Base-by-base conservation (phyloP, 352 stramenopile species). In the Phytopythium mirpurense region DNA sequence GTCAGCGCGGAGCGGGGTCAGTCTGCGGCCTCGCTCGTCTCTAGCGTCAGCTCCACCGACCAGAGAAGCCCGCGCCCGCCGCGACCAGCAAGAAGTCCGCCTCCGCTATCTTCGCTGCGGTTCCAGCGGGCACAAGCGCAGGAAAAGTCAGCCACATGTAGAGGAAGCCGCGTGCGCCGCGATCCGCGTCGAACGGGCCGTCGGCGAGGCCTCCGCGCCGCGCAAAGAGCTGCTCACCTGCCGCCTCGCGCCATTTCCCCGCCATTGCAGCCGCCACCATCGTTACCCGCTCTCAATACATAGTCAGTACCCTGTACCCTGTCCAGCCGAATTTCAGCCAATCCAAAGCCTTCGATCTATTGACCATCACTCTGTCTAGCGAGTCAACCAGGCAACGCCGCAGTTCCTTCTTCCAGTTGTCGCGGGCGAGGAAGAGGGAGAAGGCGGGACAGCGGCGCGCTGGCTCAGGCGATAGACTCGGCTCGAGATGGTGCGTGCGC, bases 41-140 rank as follows among this genome's bases (percentile, higher is more conserved):
- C 15, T n/a, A 16, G 24, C 14, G 1, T 2, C 46, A 41, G 29
- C 18, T 11, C 16, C 11, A 42, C 54, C 32, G n/a, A 85, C 74
- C 74, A 44, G 83, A 96, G 59, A 97, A 97, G 32, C 88, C 90
- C 5, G 90, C 90, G 45, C 90, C 90, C 1, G 89, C 88, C 7
- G 88, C 84, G 5, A 97, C 59, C 9, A 97, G 57, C 5, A 97
- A 62, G 45, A 96, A 84, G 55, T 97, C 86, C 19, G 85, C 84
- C 1, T 60, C 56, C 7, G 71, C 70, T 24, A 97, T 81, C 60
- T 70, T 79, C 26, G 78, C 84, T 92, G 59, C 38, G 12, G 1
- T 29, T 14, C 26, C 40, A 27, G 10, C 29, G 16, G 35, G n/a
- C 26, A 42, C 26, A 34, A 26, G 12, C 19, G 14, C 21, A n/a